phyloP scores from a whole-genome alignment of 225 moss, liverwort and hornwort genomes.

The Antitrichia curtipendula region DNA sequence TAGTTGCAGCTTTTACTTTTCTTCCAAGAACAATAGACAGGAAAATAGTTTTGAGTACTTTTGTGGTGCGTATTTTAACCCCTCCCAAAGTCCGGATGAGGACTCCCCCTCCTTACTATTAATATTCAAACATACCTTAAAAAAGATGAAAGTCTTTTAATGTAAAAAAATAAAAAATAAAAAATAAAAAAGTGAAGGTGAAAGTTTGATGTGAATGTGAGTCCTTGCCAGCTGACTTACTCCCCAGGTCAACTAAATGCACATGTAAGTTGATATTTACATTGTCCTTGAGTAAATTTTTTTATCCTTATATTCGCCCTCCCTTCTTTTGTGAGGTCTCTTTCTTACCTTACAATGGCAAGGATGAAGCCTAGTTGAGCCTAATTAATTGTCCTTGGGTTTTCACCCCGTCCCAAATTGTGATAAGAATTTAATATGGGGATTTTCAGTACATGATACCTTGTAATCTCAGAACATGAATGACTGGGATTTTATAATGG shows the following conservation, averaged over 20 bases:
- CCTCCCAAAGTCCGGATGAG: neutral
- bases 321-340: neutral
- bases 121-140: no score
- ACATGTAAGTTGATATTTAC: neutral
- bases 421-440: neutral
- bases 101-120: no score
- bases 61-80: neutral
- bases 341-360: neutral
- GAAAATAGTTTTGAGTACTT: accelerated
- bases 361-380: neutral
- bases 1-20: neutral
- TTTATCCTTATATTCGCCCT: slow-evolving; percentile 9
- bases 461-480: no score
- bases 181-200: no score
- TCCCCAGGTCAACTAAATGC: neutral
- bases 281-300: neutral
- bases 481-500: neutral
- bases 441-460: no score
- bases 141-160: no score
- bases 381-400: neutral
- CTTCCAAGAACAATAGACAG: neutral
- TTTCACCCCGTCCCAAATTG: neutral
- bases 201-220: neutral
- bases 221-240: neutral
- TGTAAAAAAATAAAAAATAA: no score